These are phyloP conservation scores for Kwoniella shandongensis DNA, from an alignment of 768 basidiomycete genomes.

Conservation along the genomic window DNA sequence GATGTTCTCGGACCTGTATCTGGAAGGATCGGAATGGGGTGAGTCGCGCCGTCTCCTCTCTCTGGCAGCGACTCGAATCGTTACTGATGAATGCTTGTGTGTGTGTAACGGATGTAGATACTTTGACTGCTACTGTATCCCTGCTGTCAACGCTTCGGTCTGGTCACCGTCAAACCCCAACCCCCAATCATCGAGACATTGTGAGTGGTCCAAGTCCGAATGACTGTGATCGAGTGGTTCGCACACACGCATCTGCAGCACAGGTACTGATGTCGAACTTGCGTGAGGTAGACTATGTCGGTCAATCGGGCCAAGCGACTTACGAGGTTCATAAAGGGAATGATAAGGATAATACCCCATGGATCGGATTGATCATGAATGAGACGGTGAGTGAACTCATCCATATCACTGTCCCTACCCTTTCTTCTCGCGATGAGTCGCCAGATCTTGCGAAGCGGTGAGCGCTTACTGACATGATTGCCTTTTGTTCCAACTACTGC, in stretches of 20 bases:
- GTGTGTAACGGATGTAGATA: too few species aligned
- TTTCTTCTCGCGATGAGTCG: too few species aligned
- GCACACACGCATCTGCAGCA: too few species aligned
- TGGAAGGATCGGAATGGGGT: slow-evolving; percentile 15
- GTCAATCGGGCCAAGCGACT: slow-evolving; percentile 6
- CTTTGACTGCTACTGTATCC: slow-evolving; percentile 9
- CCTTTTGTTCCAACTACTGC: neutral
- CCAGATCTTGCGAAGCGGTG: too few species aligned
- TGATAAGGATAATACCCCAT: neutral
- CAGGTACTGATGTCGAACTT: neutral
- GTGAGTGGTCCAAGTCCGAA: neutral
- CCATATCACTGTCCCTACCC: too few species aligned
- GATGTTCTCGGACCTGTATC: slow-evolving; percentile 14
- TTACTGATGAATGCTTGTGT: too few species aligned
- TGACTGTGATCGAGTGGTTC: neutral
- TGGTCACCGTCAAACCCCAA: slow-evolving; percentile 8
- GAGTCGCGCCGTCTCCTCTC: too few species aligned
- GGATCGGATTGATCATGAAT: slow-evolving; percentile 8
- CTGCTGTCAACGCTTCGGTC: slow-evolving; percentile 4
- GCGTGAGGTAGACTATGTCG: slow-evolving; percentile 8
- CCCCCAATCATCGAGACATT: slow-evolving; percentile 6
- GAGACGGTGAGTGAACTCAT: slow-evolving; percentile 6
- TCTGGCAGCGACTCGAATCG: too few species aligned
- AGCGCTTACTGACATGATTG: too few species aligned
- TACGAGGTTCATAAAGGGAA: slow-evolving; percentile 4